Evolutionary conservation across 352 stramenopile species (phyloP).

Genomic region (Pythium guiyangense): DNA sequence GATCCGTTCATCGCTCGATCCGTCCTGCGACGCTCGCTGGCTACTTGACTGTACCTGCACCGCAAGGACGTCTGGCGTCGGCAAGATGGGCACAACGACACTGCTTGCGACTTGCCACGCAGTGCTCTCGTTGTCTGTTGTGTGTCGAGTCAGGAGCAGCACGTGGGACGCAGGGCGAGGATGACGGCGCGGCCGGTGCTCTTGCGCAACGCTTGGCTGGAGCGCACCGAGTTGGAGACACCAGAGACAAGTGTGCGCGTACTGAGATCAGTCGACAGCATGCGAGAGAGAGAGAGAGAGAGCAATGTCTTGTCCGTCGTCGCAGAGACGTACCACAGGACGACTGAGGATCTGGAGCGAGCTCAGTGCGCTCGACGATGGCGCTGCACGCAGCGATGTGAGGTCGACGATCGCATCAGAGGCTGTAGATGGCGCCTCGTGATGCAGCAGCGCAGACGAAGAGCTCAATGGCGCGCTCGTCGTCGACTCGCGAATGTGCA

Average conservation of each 20-base stretch:
- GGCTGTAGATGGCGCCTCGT: background rate
- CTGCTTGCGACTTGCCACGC: slow-evolving; percentile 20
- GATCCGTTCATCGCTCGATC: background rate
- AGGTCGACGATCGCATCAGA: slow-evolving; percentile 25
- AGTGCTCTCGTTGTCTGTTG: slow-evolving; percentile 3
- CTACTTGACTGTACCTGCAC: slow-evolving; percentile 26
- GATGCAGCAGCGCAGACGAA: background rate
- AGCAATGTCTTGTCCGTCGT: too few species aligned
- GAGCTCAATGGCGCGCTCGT: background rate
- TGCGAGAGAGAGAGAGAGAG: too few species aligned
- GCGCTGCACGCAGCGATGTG: slow-evolving; percentile 29
- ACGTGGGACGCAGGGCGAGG: too few species aligned
- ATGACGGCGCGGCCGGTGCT: too few species aligned
- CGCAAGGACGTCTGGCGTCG: slow-evolving; percentile 32
- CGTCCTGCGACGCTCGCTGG: background rate
- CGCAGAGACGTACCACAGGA: slow-evolving; percentile 1
- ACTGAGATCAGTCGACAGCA: too few species aligned
- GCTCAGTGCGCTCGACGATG: slow-evolving; percentile 20
- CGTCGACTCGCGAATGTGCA: background rate
- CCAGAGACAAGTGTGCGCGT: too few species aligned
- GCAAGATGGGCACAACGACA: slow-evolving; percentile 23
- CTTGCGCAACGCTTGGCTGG: too few species aligned
- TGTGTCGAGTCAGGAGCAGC: too few species aligned
- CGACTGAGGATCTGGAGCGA: slow-evolving; percentile 30
- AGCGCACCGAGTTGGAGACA: too few species aligned